Evolutionary conservation across 169 alveolate species (phyloP).

Genomic region (Cyclospora cayetanensis): DNA sequence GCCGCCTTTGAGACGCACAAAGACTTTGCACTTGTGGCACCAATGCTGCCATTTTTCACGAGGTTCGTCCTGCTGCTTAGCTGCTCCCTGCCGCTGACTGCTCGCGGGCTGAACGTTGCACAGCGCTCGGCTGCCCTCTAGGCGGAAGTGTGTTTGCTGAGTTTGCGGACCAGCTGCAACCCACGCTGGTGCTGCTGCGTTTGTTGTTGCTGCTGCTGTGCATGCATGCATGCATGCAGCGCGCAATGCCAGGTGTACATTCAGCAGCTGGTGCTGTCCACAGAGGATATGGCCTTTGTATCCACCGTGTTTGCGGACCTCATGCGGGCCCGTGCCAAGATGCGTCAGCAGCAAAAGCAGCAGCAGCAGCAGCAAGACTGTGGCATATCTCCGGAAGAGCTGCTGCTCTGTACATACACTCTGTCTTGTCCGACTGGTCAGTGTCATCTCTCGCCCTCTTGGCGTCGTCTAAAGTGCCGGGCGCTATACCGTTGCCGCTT

Average conservation of each 20-base stretch:
- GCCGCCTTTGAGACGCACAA: background rate
- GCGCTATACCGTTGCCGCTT: background rate
- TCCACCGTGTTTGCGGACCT: conserved; percentile 9
- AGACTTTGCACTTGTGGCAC: background rate
- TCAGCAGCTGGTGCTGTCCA: conserved; percentile 28
- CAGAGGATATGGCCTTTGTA: background rate
- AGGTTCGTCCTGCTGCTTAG: background rate
- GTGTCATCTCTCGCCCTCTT: no score
- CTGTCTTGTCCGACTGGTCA: background rate
- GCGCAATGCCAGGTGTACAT: conserved; percentile 38
- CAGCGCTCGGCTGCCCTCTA: no score
- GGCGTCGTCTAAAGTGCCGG: background rate
- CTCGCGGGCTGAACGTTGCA: no score
- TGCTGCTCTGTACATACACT: conserved; percentile 34
- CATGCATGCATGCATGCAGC: background rate
- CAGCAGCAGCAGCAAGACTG: conserved; percentile 16
- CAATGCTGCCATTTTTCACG: conserved; percentile 2
- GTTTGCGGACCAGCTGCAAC: background rate
- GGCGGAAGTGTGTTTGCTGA: background rate
- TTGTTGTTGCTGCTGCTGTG: background rate
- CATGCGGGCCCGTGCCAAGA: background rate
- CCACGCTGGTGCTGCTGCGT: background rate
- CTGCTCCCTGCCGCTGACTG: conserved; percentile 19
- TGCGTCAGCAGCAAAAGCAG: conserved; percentile 16
- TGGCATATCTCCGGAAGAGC: conserved; percentile 36